A percentile compares a stretch with the other conserved stretches of the same genome.
phyloP scores from a whole-genome alignment of 495 filamentous ascomycete genomes.

The Xylaria palmicola region DNA sequence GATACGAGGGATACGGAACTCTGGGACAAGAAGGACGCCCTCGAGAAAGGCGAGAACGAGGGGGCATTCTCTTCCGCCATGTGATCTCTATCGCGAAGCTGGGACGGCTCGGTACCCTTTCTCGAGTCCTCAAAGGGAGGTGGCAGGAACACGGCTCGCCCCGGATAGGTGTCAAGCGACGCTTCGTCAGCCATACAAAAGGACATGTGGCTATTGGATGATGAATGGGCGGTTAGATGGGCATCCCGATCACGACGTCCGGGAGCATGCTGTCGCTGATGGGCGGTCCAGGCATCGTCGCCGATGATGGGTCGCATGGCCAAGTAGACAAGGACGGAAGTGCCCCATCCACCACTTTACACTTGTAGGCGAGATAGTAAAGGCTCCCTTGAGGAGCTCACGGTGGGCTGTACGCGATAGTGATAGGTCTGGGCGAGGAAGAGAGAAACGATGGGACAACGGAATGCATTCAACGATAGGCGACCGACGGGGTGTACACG shows the following conservation, averaged over 20 bases:
- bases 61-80: constrained; percentile 17
- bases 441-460: constrained; percentile 3
- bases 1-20: constrained; percentile 32
- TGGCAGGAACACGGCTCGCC: constrained; percentile 31
- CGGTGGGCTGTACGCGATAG: neutral
- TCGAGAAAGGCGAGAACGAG: constrained; percentile 19
- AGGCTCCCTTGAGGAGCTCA: neutral
- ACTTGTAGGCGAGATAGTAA: neutral
- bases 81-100: constrained; percentile 23
- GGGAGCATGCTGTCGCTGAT: constrained; percentile 28
- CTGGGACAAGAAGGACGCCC: constrained; percentile 24
- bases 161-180: constrained; percentile 44
- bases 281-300: constrained; percentile 35
- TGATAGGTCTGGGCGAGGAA: neutral
- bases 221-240: constrained; percentile 27
- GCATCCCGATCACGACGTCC: constrained; percentile 4
- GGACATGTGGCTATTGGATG: constrained; percentile 47
- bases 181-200: constrained; percentile 58
- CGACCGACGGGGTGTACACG: too few species aligned
- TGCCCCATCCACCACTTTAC: neutral
- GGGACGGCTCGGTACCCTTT: constrained; percentile 25
- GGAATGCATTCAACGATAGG: constrained; percentile 7
- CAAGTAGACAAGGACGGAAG: neutral
- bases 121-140: constrained; percentile 35
- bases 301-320: constrained; percentile 42